Base-by-base conservation (phyloP, 306 rosid species). In the Gastrolobium villosum region DNA sequence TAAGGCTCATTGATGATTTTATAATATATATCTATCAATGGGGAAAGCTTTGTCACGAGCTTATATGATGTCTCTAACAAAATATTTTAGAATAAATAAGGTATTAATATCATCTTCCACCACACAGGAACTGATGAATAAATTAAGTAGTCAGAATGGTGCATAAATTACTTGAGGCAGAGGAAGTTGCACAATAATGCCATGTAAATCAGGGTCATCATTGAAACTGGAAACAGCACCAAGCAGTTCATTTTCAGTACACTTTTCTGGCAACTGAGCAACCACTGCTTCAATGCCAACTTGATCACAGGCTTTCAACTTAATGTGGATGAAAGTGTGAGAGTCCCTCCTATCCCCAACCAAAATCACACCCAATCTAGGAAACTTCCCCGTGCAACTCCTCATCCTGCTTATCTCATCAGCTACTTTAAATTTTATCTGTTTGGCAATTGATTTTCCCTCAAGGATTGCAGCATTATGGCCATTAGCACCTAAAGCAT, bases 181-280 rank as follows among this genome's bases (percentile, higher is more conserved):
- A 70, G 93, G 93, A 74, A 89, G 93, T 69, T 89, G 93, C 54
- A 89, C 88, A 70, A 83, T 35, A 63, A 87, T 83, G 45, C 93
- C 93, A 74, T 87, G 90, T 2, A 89, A 63, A 35, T 77, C 57
- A 1, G 83, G 76, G 82, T 89, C 85, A 26, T 68, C 74, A 66
- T 87, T 89, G 10, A 84, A 83, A 72, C 78, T 31, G 0, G 86
- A 77, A 83, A 87, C 88, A n/a, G 76, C 82, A 76, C 68, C 41
- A 70, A 87, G 50, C 56, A 87, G 81, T 69, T 83, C 83, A 75
- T 54, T 84, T 72, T 89, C 87, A 54, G 79, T 20, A 66, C 85
- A 89, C 30, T 78, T 79, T 61, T 80, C 72, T 5, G 93, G 89
- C 70, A 89, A 78, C 49, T 82, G 71, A 0, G 52, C 52, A 57